Conservation (phyloP, 1,284 basidiomycete genomes). For the Rhodotorula sp. region DNA sequence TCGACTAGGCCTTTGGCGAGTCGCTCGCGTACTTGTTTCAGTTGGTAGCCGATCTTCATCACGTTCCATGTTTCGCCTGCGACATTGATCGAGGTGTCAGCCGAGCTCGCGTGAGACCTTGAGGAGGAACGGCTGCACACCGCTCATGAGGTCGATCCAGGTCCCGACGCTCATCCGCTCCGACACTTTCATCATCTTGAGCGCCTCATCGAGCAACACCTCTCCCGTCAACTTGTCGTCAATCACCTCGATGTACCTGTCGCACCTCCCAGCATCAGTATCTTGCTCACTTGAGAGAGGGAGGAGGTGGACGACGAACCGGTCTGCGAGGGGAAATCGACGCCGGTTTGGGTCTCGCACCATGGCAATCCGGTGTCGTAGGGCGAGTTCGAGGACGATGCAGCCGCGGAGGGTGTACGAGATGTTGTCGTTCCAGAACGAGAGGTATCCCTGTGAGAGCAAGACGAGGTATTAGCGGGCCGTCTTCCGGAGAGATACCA, state of each 20-base stretch:
- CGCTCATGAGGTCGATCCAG: conserved; percentile 90
- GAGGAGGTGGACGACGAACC: conserved; percentile 81
- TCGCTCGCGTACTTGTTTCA: conserved; percentile 93
- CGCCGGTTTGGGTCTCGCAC: conserved; percentile 77
- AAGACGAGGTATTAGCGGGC: not conserved
- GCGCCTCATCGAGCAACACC: conserved; percentile 90
- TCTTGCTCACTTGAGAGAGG: conserved; percentile 90
- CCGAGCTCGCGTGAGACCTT: not conserved
- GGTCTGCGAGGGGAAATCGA: conserved; percentile 72
- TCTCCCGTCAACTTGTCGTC: conserved; percentile 89
- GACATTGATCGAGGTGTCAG: not conserved
- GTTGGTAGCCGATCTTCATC: conserved; percentile 95
- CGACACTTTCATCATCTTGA: conserved; percentile 80
- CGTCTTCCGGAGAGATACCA: not conserved
- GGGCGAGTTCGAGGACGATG: conserved; percentile 88
- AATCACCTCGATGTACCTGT: conserved; percentile 76
- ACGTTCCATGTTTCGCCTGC: conserved; percentile 97
- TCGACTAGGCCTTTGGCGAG: conserved; percentile 96
- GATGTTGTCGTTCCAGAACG: conserved; percentile 98
- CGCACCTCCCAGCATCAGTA: conserved; percentile 70
- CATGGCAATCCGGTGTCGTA: conserved; percentile 83
- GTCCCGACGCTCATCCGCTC: conserved; percentile 84
- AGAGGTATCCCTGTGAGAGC: conserved; percentile 72
- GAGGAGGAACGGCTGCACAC: conserved; percentile 55
- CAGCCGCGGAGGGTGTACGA: conserved; percentile 92